Base-by-base conservation (phyloP, 2,329 filamentous ascomycete genomes). In the Rhytidhysteron rufulum region DNA sequence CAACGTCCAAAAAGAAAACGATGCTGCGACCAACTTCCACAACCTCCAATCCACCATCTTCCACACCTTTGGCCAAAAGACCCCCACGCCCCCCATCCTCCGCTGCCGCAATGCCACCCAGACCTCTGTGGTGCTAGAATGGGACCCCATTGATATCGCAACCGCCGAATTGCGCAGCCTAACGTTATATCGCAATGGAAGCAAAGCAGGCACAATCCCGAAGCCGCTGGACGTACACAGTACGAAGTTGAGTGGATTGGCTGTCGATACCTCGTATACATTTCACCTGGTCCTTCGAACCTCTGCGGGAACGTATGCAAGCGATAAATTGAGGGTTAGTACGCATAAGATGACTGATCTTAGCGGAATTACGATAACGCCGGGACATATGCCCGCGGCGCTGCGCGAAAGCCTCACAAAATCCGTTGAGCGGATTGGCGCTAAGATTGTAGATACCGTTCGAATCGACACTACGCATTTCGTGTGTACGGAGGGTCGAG, bases 341-440 rank as follows among this genome's bases (percentile, higher is more conserved):
- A 98, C 93, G 33, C 93, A 98, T 73, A 95, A 96, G 74, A 96
- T 98, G 90, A 97, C 91, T 29, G 90, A 98, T 65, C 75, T 98
- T 37, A 90, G 86, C 51, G 93, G 93, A 43, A 90, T 98, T 65
- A 97, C 91, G 18, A 86, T 98, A 54, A 95, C 91, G 2, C 85
- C 89, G 1, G 93, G 93, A 37, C 79, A 95, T 53, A 77, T 98
- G 66, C 86, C 90, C 2, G 74, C 79, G 6, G 72, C 82, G 39
- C 73, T 84, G 40, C 82, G 81, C 60, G 88, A 95, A 51, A 82
- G 77, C 46, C 77, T 98, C 16, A 75, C 78, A 34, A 76, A 75
- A 33, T 88, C 90, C 2, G 80, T 96, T 25, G 83, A 93, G 58
- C 79, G 88, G 51, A 95, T 98, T 54, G 93, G 93, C 35, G 93